A percentile compares a stretch with the other conserved stretches of the same genome.
Evolutionary conservation across 2,329 filamentous ascomycete species (phyloP).

Genomic region (Anisogramma anomala): DNA sequence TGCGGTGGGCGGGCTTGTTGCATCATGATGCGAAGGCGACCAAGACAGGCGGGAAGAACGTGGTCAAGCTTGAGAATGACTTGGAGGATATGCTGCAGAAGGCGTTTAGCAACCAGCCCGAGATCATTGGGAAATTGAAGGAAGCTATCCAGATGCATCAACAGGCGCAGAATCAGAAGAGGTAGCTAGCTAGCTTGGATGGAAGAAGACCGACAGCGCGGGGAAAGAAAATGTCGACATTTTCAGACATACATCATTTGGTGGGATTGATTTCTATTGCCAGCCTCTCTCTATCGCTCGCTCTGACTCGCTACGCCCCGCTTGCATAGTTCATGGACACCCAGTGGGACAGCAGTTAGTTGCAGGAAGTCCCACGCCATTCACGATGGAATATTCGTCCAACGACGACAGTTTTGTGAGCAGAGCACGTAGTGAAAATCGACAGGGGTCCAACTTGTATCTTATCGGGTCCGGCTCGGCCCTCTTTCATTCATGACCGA

Average conservation of each 20-base stretch:
- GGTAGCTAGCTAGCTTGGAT: no score
- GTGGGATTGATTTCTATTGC: no score
- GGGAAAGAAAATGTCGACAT: no score
- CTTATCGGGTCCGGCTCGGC: conserved; percentile 10
- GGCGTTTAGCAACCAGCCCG: conserved; percentile 48
- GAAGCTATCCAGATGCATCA: conserved; percentile 49
- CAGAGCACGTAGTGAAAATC: conserved; percentile 7
- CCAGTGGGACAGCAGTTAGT: no score
- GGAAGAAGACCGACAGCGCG: no score
- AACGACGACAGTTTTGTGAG: neutral
- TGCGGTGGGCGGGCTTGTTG: conserved; percentile 43
- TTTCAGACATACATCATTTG: no score
- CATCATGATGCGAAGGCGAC: conserved; percentile 37
- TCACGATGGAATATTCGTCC: no score
- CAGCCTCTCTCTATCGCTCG: no score
- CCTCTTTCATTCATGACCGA: neutral
- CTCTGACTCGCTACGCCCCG: no score
- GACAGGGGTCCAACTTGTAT: neutral
- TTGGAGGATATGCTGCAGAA: conserved; percentile 43
- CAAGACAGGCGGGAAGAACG: conserved; percentile 37
- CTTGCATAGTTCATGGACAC: no score
- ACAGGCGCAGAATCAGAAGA: conserved; percentile 36
- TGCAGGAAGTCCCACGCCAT: no score
- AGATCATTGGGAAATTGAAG: conserved; percentile 47
- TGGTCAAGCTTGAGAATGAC: conserved; percentile 43